Evolutionary conservation across 2,329 filamentous ascomycete genomes (phyloP), one percentile per base, ranked within the genome.

Genomic region (Cercospora nicotianae): DNA sequence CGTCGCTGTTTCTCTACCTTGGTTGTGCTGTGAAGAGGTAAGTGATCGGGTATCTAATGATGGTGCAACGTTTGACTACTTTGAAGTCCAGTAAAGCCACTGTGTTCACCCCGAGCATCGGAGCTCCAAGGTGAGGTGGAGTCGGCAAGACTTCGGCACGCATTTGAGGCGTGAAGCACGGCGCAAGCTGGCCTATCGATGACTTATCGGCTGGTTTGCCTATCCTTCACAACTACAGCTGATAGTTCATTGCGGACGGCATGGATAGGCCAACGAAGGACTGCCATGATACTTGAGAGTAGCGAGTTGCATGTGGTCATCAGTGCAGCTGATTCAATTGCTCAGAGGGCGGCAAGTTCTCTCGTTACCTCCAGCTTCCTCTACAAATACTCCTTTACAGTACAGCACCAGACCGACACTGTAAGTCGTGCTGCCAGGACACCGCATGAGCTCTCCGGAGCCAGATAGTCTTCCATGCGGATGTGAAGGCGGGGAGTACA

Each of bases 171-270:
- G 30, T 10, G 30, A 42, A 45, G 62, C 23, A 30, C 30, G 62
- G 33, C 53, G 33, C 26, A 12, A 26, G 53, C 10, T 64, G 48
- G 62, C 62, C 62, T 64, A 64, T 64, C 62, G 53, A 42, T 18
- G 31, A 64, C 33, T 39, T 0, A 80, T 55, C 48, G 48, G 74
- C 18, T 23, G 23, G 9, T 20, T 53, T 26, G 48, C 18, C 23
- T 26, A 23, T 20, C 28, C 58, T 33, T 61, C 10, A 53, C 16
- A n/a, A 8, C 6, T 26, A 20, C 48, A 13, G 18, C 48, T 53
- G 33, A 20, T 6, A 23, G 20, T 8, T 3, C 5, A 28, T 23
- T 26, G 20, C 10, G 48, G 5, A 23, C 13, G 20, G 48, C 26
- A 53, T 2, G 9, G 20, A 23, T 6, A 7, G 7, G 18, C 48